These are phyloP conservation scores for Onygenales sp. DNA, from an alignment of 2,329 filamentous ascomycete genomes.

Conservation along the genomic window DNA sequence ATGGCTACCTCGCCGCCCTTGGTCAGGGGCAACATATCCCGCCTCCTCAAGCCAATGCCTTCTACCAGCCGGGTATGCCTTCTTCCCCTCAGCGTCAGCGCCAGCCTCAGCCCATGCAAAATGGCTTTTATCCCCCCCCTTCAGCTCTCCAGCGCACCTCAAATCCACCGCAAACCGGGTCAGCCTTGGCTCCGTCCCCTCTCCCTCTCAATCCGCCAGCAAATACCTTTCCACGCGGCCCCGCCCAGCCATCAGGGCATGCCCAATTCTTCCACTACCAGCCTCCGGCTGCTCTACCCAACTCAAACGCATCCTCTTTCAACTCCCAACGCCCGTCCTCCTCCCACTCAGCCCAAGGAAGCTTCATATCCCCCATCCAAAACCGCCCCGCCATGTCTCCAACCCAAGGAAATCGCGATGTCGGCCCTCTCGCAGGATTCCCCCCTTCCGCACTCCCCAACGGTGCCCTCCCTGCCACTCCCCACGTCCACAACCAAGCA, in stretches of 20 bases:
- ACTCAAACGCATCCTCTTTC: constrained; percentile 16
- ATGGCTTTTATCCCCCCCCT: neutral
- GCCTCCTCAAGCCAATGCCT: neutral
- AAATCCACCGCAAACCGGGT: neutral
- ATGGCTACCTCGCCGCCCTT: neutral
- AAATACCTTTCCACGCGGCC: neutral
- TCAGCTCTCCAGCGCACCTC: neutral
- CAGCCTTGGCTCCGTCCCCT: neutral
- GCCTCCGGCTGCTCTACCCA: constrained; percentile 1
- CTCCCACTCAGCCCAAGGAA: constrained; percentile 28
- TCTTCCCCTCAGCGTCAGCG: neutral
- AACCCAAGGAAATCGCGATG: constrained; percentile 40
- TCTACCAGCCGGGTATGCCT: neutral
- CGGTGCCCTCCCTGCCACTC: constrained; percentile 21
- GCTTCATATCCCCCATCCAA: constrained; percentile 31
- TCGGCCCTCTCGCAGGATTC: constrained; percentile 36
- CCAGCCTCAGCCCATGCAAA: neutral
- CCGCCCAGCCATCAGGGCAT: neutral
- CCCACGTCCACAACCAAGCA: constrained; percentile 10
- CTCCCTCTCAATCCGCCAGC: neutral
- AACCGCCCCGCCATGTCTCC: constrained; percentile 40
- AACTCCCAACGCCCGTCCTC: constrained; percentile 31
- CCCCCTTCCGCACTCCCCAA: constrained; percentile 23
- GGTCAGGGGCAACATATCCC: neutral
- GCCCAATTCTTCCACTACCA: constrained; percentile 8